phyloP scores from a whole-genome alignment of 2,329 filamentous ascomycete genomes.

The Colletotrichum cuscutae region DNA sequence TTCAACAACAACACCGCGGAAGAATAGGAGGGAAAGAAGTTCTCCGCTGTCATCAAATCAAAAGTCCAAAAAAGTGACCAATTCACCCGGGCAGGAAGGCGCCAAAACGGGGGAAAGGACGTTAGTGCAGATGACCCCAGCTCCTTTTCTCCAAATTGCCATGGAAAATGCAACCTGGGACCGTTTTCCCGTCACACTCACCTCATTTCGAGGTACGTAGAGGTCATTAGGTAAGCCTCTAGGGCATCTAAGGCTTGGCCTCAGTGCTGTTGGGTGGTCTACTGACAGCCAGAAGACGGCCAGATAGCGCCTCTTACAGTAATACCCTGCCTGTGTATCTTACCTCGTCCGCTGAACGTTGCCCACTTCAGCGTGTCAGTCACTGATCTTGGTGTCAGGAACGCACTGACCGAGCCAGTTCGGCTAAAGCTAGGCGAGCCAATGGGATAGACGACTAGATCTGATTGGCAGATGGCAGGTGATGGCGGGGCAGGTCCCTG shows the following conservation, averaged over 20 bases:
- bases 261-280: background rate
- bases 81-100: background rate
- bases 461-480: background rate
- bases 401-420: background rate
- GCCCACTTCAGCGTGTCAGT: background rate
- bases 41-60: conserved; percentile 8
- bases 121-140: background rate
- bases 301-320: background rate
- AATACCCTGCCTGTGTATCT: background rate
- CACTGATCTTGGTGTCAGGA: background rate
- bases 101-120: background rate
- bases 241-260: background rate
- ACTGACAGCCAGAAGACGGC: background rate
- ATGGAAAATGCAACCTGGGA: conserved; percentile 9
- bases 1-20: background rate
- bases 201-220: background rate
- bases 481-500: background rate
- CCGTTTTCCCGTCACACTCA: background rate
- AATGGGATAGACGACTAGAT: background rate
- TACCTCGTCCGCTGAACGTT: background rate
- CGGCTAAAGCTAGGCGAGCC: conserved; percentile 20
- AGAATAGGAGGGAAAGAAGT: conserved; percentile 10
- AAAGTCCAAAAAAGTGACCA: background rate
- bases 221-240: background rate
- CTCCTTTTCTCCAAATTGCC: conserved; percentile 12